A percentile compares a stretch with the other conserved stretches of the same genome.
Conservation (phyloP, 2,329 filamentous ascomycete species). For the Hypoxylon sp. region DNA sequence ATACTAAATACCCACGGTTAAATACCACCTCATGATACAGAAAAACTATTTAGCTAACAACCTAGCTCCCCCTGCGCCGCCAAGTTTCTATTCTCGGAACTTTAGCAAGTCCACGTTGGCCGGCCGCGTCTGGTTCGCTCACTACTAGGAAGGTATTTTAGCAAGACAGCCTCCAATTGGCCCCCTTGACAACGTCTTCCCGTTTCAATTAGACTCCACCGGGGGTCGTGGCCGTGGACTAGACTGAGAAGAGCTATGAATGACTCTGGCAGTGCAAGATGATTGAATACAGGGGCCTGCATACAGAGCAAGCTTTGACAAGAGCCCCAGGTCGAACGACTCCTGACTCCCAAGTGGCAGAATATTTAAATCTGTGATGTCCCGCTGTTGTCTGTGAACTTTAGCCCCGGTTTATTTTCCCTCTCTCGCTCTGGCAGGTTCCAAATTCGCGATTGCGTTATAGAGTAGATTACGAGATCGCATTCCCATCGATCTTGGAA, state of each 20-base stretch:
- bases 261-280: conserved; percentile 11
- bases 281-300: conserved; percentile 20
- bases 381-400: conserved; percentile 16
- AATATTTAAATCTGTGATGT: conserved; percentile 27
- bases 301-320: conserved; percentile 17
- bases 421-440: conserved; percentile 24
- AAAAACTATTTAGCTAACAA: conserved; percentile 24
- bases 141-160: conserved; percentile 11
- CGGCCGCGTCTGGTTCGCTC: conserved; percentile 25
- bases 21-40: conserved; percentile 39
- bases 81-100: conserved; percentile 40
- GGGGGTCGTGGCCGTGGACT: conserved; percentile 15
- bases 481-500: conserved; percentile 8
- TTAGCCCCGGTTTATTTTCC: conserved; percentile 3
- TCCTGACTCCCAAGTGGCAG: conserved; percentile 9
- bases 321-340: conserved; percentile 13
- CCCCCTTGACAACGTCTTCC: conserved; percentile 25
- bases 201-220: conserved; percentile 39
- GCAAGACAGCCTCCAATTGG: conserved; percentile 29
- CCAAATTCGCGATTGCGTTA: conserved; percentile 20
- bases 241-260: conserved; percentile 21
- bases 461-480: conserved; percentile 10
- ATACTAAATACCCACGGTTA: background rate
- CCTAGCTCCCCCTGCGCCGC: conserved; percentile 35
- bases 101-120: conserved; percentile 30